These are phyloP conservation scores for Populus davidiana DNA, from an alignment of 345 rosid species.

Conservation along the genomic window DNA sequence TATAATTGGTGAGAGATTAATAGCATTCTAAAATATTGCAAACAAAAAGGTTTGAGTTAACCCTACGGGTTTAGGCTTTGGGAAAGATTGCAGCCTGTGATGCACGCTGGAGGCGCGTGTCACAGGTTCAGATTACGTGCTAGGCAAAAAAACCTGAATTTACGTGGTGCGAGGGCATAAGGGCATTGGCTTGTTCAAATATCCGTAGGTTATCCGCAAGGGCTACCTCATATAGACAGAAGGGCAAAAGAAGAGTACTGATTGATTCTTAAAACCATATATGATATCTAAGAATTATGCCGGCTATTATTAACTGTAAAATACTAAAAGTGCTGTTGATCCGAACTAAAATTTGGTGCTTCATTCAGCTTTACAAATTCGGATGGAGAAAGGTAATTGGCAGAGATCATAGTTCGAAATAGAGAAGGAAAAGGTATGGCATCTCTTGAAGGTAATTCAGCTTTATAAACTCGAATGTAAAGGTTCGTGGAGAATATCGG, in stretches of 20 bases:
- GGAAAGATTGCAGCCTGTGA: not conserved
- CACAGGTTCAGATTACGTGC: too few species aligned
- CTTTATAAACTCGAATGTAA: conserved; percentile 52
- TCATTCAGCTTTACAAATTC: not conserved
- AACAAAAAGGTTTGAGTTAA: not conserved
- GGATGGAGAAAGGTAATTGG: not conserved
- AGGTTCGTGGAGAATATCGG: conserved; percentile 73
- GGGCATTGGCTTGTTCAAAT: not conserved
- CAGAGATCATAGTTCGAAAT: not conserved
- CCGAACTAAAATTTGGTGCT: not conserved
- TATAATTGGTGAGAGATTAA: not conserved
- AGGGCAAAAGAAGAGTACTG: not conserved
- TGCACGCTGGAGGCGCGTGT: not conserved
- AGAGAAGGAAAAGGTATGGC: conserved; percentile 43
- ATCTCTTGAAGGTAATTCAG: conserved; percentile 35
- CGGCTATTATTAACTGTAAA: not conserved
- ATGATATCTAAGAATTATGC: not conserved
- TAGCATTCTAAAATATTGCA: not conserved
- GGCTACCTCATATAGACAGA: not conserved
- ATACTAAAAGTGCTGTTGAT: not conserved
- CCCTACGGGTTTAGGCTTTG: not conserved
- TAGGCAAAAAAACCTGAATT: not conserved
- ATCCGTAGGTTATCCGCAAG: not conserved
- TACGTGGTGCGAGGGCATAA: not conserved
- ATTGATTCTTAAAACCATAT: not conserved